A percentile compares a stretch with the other conserved stretches of the same genome.
Conservation (phyloP, 1,284 basidiomycete species). For the Heterobasidion parviporum region DNA sequence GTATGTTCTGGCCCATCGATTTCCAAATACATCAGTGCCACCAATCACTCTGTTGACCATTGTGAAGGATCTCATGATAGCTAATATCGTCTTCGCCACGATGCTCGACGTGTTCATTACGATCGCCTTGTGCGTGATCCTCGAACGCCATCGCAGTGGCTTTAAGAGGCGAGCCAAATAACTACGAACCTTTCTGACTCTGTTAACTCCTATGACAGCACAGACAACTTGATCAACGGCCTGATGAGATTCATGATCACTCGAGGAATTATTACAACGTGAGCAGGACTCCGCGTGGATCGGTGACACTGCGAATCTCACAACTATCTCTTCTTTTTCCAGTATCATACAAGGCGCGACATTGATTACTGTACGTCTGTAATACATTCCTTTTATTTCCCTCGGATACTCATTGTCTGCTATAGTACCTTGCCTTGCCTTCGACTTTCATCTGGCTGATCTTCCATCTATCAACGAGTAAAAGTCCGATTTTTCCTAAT, state of each 20-base stretch:
- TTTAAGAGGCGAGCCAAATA: not conserved
- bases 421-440: not conserved
- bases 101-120: not conserved
- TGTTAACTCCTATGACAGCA: not conserved
- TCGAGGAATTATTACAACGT: not conserved
- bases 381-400: not conserved
- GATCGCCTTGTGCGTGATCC: not conserved
- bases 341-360: not conserved
- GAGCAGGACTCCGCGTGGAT: not conserved
- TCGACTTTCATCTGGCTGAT: not conserved
- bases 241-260: not conserved
- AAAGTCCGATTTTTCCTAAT: not conserved
- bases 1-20: not conserved
- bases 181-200: not conserved
- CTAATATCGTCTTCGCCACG: not conserved
- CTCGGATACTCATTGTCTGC: not conserved
- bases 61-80: not conserved
- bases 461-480: not conserved
- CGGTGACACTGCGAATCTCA: not conserved
- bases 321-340: not conserved
- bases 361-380: not conserved
- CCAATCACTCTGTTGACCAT: too few species aligned
- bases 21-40: too few species aligned
- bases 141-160: not conserved
- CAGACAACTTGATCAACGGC: not conserved